These are phyloP conservation scores for Cydonia oblonga DNA, from an alignment of 331 rosid species.

Conservation along the genomic window DNA sequence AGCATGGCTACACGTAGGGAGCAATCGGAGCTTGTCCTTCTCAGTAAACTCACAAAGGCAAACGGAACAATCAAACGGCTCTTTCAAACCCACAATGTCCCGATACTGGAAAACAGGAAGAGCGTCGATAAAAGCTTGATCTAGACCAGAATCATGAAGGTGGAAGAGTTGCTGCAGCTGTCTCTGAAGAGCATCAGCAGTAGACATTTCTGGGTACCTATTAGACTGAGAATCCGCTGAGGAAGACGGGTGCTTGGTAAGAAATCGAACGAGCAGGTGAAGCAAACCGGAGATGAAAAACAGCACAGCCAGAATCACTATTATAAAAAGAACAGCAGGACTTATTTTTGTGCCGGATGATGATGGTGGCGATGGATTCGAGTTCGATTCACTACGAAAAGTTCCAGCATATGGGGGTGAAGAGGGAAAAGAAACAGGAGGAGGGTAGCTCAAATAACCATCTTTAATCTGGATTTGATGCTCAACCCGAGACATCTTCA, in stretches of 20 bases:
- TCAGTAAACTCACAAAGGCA: conserved; percentile 79
- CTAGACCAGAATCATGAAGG: conserved; percentile 90
- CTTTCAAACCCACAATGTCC: conserved; percentile 82
- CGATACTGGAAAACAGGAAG: conserved; percentile 89
- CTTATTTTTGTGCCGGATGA: conserved; percentile 74
- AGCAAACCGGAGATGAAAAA: conserved; percentile 92
- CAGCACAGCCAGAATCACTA: conserved; percentile 79
- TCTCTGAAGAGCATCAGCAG: conserved; percentile 84
- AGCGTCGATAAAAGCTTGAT: conserved; percentile 94
- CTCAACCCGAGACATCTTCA: conserved; percentile 63
- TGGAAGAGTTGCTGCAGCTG: conserved; percentile 94
- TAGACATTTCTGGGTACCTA: conserved; percentile 64
- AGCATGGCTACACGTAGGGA: conserved; percentile 95
- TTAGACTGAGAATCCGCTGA: conserved; percentile 51
- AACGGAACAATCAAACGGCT: conserved; percentile 94
- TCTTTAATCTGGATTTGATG: conserved; percentile 52
- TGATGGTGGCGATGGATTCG: conserved; percentile 27
- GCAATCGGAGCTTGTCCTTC: conserved; percentile 78
- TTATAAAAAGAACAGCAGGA: conserved; percentile 89
- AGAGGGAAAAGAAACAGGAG: conserved; percentile 33
- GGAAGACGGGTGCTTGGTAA: conserved; percentile 68
- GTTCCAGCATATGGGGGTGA: conserved; percentile 31
- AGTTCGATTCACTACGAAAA: conserved; percentile 34
- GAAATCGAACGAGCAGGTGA: conserved; percentile 90
- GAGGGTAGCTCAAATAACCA: conserved; percentile 54